A percentile compares a stretch with the other conserved stretches of the same genome.
Evolutionary conservation across 768 basidiomycete species (phyloP).

Genomic region (Gelatoporia subvermispora): DNA sequence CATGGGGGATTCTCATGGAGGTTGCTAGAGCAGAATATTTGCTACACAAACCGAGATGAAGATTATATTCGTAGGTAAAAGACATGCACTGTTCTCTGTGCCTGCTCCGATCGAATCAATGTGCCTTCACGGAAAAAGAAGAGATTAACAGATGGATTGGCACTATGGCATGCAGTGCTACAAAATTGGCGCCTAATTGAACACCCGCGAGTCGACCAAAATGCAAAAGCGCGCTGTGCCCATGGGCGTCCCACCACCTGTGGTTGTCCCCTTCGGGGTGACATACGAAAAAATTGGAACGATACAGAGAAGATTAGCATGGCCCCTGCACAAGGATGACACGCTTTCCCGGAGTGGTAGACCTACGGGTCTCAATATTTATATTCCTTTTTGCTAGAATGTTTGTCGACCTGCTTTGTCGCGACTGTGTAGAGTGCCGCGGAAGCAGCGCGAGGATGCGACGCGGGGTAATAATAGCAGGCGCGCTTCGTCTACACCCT

Average conservation of each 20-base stretch:
- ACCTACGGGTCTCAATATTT: conserved; percentile 40
- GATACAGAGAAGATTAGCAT: conserved; percentile 99
- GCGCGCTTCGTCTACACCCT: too few relatives aligned
- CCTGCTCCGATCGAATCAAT: too few relatives aligned
- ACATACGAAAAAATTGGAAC: conserved; percentile 99
- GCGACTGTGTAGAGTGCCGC: too few relatives aligned
- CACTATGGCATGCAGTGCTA: too few relatives aligned
- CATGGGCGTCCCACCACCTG: not conserved
- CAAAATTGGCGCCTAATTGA: not conserved
- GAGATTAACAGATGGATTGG: too few relatives aligned
- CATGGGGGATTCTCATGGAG: conserved; percentile 15
- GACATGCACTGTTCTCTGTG: too few relatives aligned
- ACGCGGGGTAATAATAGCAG: too few relatives aligned
- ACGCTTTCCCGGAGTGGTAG: conserved; percentile 94
- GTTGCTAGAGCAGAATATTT: conserved; percentile 10
- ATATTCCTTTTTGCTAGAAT: conserved; percentile 16
- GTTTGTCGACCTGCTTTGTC: too few relatives aligned
- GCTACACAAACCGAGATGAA: not conserved
- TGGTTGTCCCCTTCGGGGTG: conserved; percentile 79
- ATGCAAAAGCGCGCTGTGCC: not conserved
- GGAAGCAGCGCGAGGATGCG: too few relatives aligned
- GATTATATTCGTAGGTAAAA: too few relatives aligned
- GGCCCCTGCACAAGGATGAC: conserved; percentile 99
- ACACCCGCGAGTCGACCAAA: conserved; percentile 3
- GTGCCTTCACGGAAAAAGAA: too few relatives aligned